Percentiles rank a stretch among this genome's conserved stretches.
Evolutionary conservation across 2,329 filamentous ascomycete species (phyloP).

Genomic region (Coleophoma crateriformis): DNA sequence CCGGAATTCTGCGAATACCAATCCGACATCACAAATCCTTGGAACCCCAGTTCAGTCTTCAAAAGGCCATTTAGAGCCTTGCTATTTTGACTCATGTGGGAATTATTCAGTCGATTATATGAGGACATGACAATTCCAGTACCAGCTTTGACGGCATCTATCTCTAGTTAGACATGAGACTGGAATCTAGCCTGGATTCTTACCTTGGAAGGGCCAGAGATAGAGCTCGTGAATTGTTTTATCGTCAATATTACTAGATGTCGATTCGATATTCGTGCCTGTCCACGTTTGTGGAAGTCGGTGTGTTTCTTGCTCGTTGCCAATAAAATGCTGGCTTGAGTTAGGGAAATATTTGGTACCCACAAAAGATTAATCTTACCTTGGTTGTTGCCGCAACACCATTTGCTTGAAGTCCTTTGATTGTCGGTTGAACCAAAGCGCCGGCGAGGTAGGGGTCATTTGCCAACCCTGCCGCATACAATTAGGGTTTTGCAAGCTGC

Average conservation of each 20-base stretch:
- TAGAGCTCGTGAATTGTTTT: conserved; percentile 70
- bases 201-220: conserved; percentile 68
- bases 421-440: neutral
- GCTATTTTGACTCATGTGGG: conserved; percentile 64
- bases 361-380: neutral
- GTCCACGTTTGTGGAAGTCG: conserved; percentile 13
- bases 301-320: conserved; percentile 62
- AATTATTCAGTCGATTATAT: conserved; percentile 67
- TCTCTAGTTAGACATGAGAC: neutral
- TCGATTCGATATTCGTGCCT: conserved; percentile 37
- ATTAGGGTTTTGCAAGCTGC: neutral
- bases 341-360: no score
- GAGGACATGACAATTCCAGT: conserved; percentile 76
- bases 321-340: conserved; percentile 48
- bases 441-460: conserved; percentile 64
- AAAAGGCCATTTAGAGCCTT: conserved; percentile 73
- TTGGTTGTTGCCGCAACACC: neutral
- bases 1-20: conserved; percentile 80
- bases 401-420: neutral
- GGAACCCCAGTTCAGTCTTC: conserved; percentile 79
- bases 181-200: neutral
- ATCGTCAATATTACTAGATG: conserved; percentile 75
- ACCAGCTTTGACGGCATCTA: conserved; percentile 64
- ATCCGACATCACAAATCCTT: conserved; percentile 77
- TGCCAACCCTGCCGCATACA: conserved; percentile 19